phyloP scores from a whole-genome alignment of 2,329 filamentous ascomycete species.

The Boeremia lycopersici region DNA sequence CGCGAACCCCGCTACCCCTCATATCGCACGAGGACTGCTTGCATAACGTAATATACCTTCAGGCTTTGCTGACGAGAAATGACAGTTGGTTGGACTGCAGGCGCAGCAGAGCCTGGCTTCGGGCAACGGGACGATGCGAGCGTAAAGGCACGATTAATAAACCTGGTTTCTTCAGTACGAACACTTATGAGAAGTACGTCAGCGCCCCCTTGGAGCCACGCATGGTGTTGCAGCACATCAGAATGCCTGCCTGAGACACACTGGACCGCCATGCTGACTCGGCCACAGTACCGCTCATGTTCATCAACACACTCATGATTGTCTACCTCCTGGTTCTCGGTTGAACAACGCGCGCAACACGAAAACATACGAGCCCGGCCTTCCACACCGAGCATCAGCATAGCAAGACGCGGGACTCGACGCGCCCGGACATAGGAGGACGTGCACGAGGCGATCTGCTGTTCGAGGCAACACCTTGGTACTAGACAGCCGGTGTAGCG shows the following conservation, averaged over 20 bases:
- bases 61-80: not conserved
- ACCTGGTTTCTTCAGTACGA: constrained; percentile 86
- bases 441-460: not conserved
- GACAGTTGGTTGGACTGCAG: constrained; percentile 77
- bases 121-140: constrained; percentile 73
- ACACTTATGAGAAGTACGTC: constrained; percentile 89
- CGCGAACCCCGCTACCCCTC: constrained; percentile 2
- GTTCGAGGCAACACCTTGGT: not conserved
- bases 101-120: constrained; percentile 73
- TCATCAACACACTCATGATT: constrained; percentile 49
- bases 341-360: constrained; percentile 24
- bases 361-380: not conserved
- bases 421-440: not conserved
- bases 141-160: constrained; percentile 84
- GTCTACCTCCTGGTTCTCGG: constrained; percentile 46
- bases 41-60: not conserved
- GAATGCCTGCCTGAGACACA: not conserved
- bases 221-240: not conserved
- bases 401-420: not conserved
- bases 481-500: not conserved
- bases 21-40: not conserved
- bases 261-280: constrained; percentile 15
- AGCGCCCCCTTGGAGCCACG: not conserved
- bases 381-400: not conserved
- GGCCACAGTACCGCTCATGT: constrained; percentile 46